Evolutionary conservation across 148 eudicot genomes (phyloP).

Genomic region (Fagopyrum homotropicum): DNA sequence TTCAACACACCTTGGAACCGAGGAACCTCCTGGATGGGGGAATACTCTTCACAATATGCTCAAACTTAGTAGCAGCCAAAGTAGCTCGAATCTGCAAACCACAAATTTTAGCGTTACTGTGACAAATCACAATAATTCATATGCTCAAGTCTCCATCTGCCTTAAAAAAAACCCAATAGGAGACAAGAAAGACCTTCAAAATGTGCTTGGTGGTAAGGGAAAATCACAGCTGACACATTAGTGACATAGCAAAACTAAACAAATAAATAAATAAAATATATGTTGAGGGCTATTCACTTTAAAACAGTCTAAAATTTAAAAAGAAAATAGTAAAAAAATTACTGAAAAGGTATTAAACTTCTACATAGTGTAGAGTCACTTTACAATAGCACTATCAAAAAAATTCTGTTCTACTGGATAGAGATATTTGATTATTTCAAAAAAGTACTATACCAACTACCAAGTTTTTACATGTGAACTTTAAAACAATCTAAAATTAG

Average conservation of each 20-base stretch:
- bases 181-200: not conserved
- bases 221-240: too few relatives aligned
- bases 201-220: not conserved
- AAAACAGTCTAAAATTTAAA: too few relatives aligned
- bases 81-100: constrained; percentile 43
- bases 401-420: not conserved
- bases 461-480: too few relatives aligned
- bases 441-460: not conserved
- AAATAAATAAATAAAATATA: too few relatives aligned
- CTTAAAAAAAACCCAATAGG: not conserved
- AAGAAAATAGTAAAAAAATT: too few relatives aligned
- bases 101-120: not conserved
- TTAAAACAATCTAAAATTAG: too few relatives aligned
- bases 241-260: too few relatives aligned
- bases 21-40: constrained; percentile 30
- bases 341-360: not conserved
- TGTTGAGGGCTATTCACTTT: too few relatives aligned
- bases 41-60: constrained; percentile 32
- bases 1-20: constrained; percentile 52
- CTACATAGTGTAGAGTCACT: not conserved
- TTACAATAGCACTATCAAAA: not conserved
- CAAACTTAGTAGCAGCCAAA: constrained; percentile 24
- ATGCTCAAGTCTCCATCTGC: not conserved
- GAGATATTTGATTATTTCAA: not conserved
- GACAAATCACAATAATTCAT: not conserved